These are phyloP conservation scores for Ganoderma resinaceum DNA, from an alignment of 1,284 basidiomycete genomes.

Conservation along the genomic window DNA sequence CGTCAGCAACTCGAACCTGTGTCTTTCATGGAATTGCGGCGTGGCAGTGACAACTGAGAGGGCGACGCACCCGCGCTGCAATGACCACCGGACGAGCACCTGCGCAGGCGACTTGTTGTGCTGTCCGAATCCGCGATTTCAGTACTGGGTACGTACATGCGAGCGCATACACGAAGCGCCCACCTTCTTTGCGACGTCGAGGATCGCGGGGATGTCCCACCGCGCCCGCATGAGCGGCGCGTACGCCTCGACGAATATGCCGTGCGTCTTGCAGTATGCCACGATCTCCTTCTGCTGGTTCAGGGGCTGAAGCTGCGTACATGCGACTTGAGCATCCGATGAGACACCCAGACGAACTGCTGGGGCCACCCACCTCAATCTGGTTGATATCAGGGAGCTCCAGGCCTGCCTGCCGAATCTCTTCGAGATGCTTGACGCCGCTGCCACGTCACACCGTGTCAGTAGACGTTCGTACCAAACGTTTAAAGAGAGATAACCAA, in stretches of 20 bases:
- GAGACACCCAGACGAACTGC: background rate
- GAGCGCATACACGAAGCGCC: constrained; percentile 1
- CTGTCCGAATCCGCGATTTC: constrained; percentile 33
- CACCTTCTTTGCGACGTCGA: constrained; percentile 51
- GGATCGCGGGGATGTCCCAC: constrained; percentile 48
- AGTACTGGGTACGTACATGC: background rate
- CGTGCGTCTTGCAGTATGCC: constrained; percentile 71
- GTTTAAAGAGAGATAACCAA: constrained; percentile 48
- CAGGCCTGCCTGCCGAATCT: constrained; percentile 67
- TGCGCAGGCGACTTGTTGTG: constrained; percentile 61
- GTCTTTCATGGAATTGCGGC: background rate
- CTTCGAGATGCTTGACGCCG: constrained; percentile 74
- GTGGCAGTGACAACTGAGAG: no score
- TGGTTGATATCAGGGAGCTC: constrained; percentile 83
- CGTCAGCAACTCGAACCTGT: background rate
- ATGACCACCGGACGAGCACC: constrained; percentile 72
- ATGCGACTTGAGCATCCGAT: background rate
- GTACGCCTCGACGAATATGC: constrained; percentile 76
- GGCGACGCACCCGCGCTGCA: constrained; percentile 56
- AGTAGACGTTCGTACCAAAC: background rate
- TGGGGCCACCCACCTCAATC: constrained; percentile 65
- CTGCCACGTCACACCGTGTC: constrained; percentile 8
- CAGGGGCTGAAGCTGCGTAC: constrained; percentile 74
- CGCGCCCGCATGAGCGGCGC: constrained; percentile 55
- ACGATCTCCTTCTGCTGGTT: constrained; percentile 85